A percentile compares a stretch with the other conserved stretches of the same genome.
Conservation (phyloP, 2,329 filamentous ascomycete genomes). For the Fusarium sp. region DNA sequence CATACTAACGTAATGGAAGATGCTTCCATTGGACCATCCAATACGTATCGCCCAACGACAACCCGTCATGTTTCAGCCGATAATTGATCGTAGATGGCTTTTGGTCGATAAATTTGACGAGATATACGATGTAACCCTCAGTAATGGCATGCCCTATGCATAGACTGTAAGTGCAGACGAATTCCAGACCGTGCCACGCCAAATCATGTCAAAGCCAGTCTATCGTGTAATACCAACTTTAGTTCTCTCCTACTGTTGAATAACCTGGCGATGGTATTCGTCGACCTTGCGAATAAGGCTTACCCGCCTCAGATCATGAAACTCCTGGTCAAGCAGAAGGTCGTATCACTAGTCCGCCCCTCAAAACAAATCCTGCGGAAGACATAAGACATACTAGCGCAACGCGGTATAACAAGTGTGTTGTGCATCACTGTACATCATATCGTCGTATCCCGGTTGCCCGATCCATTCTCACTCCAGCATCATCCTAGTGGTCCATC, state of each 20-base stretch:
- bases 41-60: slow-evolving; percentile 4
- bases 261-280: slow-evolving; percentile 30
- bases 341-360: background rate
- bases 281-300: background rate
- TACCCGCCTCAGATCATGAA: background rate
- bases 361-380: background rate
- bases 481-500: slow-evolving; percentile 34
- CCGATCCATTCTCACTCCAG: slow-evolving; percentile 13
- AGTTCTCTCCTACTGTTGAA: background rate
- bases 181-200: background rate
- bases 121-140: slow-evolving; percentile 5
- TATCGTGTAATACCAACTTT: background rate
- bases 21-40: slow-evolving; percentile 1
- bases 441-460: slow-evolving; percentile 16
- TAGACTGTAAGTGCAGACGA: background rate
- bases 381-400: background rate
- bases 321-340: background rate
- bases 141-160: slow-evolving; percentile 4
- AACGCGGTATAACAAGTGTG: background rate
- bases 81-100: slow-evolving; percentile 22
- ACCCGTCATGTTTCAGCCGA: slow-evolving; percentile 15
- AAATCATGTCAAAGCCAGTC: background rate
- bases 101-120: slow-evolving; percentile 9
- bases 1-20: background rate
- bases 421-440: slow-evolving; percentile 13